A percentile compares a stretch with the other conserved stretches of the same genome.
Evolutionary conservation across 1,284 basidiomycete genomes (phyloP).

Genomic region (Cutaneotrichosporon daszewskae): DNA sequence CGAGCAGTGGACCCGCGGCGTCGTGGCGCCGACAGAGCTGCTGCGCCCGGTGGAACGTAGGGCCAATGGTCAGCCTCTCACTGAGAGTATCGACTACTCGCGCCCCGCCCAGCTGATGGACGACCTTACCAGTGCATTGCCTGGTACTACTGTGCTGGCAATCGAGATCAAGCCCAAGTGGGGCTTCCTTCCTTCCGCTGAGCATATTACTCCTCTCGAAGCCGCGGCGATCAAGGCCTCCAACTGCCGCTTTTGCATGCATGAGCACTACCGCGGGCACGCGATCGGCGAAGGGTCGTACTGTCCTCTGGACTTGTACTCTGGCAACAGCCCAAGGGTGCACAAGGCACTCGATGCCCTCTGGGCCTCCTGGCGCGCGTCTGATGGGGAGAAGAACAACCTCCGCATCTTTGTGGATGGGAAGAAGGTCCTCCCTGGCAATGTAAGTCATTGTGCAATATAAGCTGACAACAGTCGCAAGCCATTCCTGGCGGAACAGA

Average conservation of each 20-base stretch:
- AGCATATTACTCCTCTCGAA: conserved; percentile 55
- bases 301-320: conserved; percentile 84
- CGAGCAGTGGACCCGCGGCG: conserved; percentile 57
- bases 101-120: conserved; percentile 56
- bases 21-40: conserved; percentile 53
- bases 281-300: conserved; percentile 48
- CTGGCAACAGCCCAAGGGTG: conserved; percentile 57
- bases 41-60: conserved; percentile 57
- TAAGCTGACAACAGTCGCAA: conserved; percentile 18
- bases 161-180: conserved; percentile 97
- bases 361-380: conserved; percentile 66
- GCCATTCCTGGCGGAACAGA: conserved; percentile 13
- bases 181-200: conserved; percentile 70
- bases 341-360: conserved; percentile 61
- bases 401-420: conserved; percentile 70
- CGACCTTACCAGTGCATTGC: conserved; percentile 62
- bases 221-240: conserved; percentile 59
- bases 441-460: conserved; percentile 52
- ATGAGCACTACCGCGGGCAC: conserved; percentile 55
- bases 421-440: conserved; percentile 55
- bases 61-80: conserved; percentile 50
- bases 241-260: conserved; percentile 83
- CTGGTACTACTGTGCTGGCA: conserved; percentile 50
- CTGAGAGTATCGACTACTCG: conserved; percentile 53
- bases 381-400: conserved; percentile 65